Percentiles rank a stretch among this genome's conserved stretches.
Conservation (phyloP, 1,284 basidiomycete species). For the Phellinidium pouzarii region DNA sequence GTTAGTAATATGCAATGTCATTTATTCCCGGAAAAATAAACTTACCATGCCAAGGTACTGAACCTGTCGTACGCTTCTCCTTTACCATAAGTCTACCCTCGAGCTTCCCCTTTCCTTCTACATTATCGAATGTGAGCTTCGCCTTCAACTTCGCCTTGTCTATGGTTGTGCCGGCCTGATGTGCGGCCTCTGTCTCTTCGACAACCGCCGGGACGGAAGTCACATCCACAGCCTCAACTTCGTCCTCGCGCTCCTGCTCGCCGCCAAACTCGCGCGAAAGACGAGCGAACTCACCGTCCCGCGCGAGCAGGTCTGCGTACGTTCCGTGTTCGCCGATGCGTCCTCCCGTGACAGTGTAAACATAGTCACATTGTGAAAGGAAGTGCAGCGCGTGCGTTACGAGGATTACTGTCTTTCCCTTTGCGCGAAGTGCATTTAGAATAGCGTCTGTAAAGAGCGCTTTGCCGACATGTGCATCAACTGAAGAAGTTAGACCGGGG, state of each 20-base stretch:
- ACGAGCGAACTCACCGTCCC: conserved; percentile 51
- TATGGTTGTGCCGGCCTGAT: conserved; percentile 21
- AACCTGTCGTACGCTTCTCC: conserved; percentile 60
- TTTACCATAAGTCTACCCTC: conserved; percentile 58
- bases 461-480: conserved; percentile 68
- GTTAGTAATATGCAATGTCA: not conserved
- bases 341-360: conserved; percentile 57
- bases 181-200: conserved; percentile 16
- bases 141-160: conserved; percentile 38
- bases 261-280: conserved; percentile 64
- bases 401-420: conserved; percentile 60
- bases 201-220: conserved; percentile 26
- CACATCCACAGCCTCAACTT: conserved; percentile 32
- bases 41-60: conserved; percentile 48
- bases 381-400: conserved; percentile 75
- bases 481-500: conserved; percentile 28
- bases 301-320: conserved; percentile 46
- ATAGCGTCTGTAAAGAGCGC: conserved; percentile 65
- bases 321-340: conserved; percentile 60
- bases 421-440: conserved; percentile 41
- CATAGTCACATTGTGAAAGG: conserved; percentile 58
- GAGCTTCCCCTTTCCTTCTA: conserved; percentile 53
- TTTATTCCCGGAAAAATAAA: not conserved
- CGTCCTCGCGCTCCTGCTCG: conserved; percentile 36
- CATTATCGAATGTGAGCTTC: conserved; percentile 33